These are phyloP conservation scores for Amphirosellinia nigrospora DNA, from an alignment of 495 filamentous ascomycete genomes.

Conservation along the genomic window DNA sequence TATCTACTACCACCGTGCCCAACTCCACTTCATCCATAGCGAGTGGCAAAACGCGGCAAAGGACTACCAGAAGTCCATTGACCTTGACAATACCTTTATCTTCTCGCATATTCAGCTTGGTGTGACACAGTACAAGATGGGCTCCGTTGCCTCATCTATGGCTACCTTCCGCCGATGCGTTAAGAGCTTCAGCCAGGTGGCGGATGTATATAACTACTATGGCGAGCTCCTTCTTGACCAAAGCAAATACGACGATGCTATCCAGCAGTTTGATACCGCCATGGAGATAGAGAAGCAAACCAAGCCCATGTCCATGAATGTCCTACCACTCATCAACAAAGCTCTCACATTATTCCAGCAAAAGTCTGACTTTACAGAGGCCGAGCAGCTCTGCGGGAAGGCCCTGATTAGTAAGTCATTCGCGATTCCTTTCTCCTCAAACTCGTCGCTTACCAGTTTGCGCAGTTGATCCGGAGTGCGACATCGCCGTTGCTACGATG, in stretches of 20 bases:
- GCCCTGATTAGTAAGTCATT: constrained; percentile 88
- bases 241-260: constrained; percentile 90
- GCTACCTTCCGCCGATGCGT: constrained; percentile 96
- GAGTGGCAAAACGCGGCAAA: constrained; percentile 93
- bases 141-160: constrained; percentile 96
- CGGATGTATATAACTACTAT: constrained; percentile 99
- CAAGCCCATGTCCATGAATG: constrained; percentile 94
- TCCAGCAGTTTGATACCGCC: constrained; percentile 97
- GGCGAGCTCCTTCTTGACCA: constrained; percentile 98
- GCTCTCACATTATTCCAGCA: constrained; percentile 96
- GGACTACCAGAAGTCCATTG: constrained; percentile 99
- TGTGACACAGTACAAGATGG: constrained; percentile 99
- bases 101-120: constrained; percentile 99
- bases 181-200: constrained; percentile 96
- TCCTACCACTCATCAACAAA: constrained; percentile 98
- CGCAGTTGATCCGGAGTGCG: constrained; percentile 97
- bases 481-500: constrained; percentile 99
- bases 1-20: constrained; percentile 98
- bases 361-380: constrained; percentile 94
- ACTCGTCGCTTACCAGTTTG: constrained; percentile 28
- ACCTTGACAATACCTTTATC: constrained; percentile 93
- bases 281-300: constrained; percentile 96
- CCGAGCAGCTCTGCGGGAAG: constrained; percentile 95
- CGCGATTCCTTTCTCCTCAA: neutral
- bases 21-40: constrained; percentile 95